Conservation (phyloP, 2,329 filamentous ascomycete species). For the Exophiala spinifera region DNA sequence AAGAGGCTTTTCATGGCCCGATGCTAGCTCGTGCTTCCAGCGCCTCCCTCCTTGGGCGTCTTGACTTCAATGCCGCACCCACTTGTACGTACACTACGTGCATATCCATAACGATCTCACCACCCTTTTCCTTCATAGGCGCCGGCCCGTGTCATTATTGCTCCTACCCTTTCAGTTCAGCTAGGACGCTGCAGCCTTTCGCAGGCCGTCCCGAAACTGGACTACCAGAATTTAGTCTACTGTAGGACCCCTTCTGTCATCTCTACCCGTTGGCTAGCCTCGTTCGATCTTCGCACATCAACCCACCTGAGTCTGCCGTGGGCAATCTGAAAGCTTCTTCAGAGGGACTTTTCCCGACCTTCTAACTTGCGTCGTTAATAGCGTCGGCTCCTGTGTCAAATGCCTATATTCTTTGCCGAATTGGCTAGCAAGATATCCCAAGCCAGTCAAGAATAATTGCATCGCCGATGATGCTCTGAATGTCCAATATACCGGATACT, state of each 20-base stretch:
- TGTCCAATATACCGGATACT: no score
- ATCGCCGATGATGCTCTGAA: no score
- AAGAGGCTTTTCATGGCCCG: slow-evolving; percentile 18
- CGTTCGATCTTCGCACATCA: not conserved
- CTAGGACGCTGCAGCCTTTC: not conserved
- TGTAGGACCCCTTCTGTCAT: not conserved
- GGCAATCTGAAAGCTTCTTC: not conserved
- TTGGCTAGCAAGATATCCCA: no score
- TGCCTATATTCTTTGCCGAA: no score
- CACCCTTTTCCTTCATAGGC: not conserved
- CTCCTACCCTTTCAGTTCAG: not conserved
- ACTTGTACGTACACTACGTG: slow-evolving; percentile 7
- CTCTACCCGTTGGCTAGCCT: not conserved
- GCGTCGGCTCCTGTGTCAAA: not conserved
- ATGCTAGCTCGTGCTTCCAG: slow-evolving; percentile 24
- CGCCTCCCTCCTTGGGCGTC: slow-evolving; percentile 15
- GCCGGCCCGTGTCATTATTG: slow-evolving; percentile 4
- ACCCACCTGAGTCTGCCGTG: not conserved
- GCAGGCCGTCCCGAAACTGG: not conserved
- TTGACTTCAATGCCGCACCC: slow-evolving; percentile 4
- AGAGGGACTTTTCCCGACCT: not conserved
- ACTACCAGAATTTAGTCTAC: not conserved
- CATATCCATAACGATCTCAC: slow-evolving; percentile 1
- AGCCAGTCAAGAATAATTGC: no score
- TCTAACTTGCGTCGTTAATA: not conserved